Conservation (phyloP, 768 basidiomycete genomes). For the Pisolithus tinctorius region DNA sequence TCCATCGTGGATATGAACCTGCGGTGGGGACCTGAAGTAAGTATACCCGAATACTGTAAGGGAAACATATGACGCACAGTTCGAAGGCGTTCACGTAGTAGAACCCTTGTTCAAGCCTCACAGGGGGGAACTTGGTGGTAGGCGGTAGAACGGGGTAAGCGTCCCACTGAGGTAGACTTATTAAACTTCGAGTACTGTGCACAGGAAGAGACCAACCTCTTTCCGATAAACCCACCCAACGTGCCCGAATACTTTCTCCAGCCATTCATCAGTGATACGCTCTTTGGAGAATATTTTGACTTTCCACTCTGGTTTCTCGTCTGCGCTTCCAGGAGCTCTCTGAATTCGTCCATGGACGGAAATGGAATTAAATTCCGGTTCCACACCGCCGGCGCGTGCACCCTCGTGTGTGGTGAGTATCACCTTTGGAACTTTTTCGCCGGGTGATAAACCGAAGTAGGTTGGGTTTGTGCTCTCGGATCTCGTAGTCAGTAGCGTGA, state of each 20-base stretch:
- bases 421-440: conserved; percentile 46
- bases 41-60: background rate
- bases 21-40: background rate
- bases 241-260: conserved; percentile 58
- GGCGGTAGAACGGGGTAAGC: conserved; percentile 72
- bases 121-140: conserved; percentile 60
- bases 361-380: conserved; percentile 82
- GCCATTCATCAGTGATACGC: conserved; percentile 60
- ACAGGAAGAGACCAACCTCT: conserved; percentile 39
- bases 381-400: conserved; percentile 43
- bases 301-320: conserved; percentile 43
- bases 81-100: conserved; percentile 94
- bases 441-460: conserved; percentile 58
- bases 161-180: conserved; percentile 54
- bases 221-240: conserved; percentile 82
- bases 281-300: conserved; percentile 86
- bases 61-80: conserved; percentile 46
- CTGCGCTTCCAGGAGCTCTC: conserved; percentile 17
- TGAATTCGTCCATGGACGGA: conserved; percentile 64
- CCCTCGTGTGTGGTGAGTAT: conserved; percentile 71
- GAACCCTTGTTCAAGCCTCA: conserved; percentile 69
- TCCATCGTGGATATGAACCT: conserved; percentile 93
- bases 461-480: conserved; percentile 49
- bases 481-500: conserved; percentile 83
- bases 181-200: conserved; percentile 3